phyloP scores from a whole-genome alignment of 2,329 filamentous ascomycete genomes.

The Colletotrichum lupini region DNA sequence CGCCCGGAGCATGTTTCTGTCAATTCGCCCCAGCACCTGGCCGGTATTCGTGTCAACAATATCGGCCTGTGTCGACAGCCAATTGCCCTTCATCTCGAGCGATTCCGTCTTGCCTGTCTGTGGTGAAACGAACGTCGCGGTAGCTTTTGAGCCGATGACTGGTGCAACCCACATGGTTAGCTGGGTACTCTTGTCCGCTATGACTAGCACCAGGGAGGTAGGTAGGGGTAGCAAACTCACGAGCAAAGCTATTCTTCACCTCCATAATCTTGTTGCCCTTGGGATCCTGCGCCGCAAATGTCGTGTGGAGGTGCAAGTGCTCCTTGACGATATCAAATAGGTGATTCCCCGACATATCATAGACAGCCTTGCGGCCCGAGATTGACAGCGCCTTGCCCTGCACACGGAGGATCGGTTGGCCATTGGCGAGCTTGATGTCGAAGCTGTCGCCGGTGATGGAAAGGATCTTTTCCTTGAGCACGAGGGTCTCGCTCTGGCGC shows the following conservation, averaged over 20 bases:
- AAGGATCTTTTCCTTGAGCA: constrained; percentile 70
- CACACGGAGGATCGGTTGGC: constrained; percentile 65
- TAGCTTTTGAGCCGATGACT: constrained; percentile 67
- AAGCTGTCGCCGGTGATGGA: constrained; percentile 74
- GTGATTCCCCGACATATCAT: constrained; percentile 62
- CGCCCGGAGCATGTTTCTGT: constrained; percentile 67
- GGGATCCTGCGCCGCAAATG: constrained; percentile 60
- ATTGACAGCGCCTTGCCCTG: constrained; percentile 65
- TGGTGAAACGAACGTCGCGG: constrained; percentile 65
- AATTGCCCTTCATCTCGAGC: constrained; percentile 71
- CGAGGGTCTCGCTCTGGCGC: constrained; percentile 57
- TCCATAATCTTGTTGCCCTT: constrained; percentile 60
- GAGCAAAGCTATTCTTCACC: constrained; percentile 56
- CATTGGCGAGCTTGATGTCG: constrained; percentile 66
- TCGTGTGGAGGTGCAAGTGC: constrained; percentile 60
- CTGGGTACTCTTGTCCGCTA: background rate
- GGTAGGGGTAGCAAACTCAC: background rate
- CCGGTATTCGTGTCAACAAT: constrained; percentile 65
- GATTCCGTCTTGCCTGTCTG: constrained; percentile 54
- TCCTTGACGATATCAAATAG: constrained; percentile 70
- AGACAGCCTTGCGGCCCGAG: constrained; percentile 65
- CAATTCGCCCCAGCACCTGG: constrained; percentile 66
- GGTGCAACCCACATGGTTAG: background rate
- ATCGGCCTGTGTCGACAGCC: constrained; percentile 65
- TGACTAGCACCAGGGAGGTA: no score